Percentiles rank a stretch among this genome's conserved stretches.
These are phyloP conservation scores for Gastrolobium villosum DNA, from an alignment of 306 rosid species.

Conservation along the genomic window DNA sequence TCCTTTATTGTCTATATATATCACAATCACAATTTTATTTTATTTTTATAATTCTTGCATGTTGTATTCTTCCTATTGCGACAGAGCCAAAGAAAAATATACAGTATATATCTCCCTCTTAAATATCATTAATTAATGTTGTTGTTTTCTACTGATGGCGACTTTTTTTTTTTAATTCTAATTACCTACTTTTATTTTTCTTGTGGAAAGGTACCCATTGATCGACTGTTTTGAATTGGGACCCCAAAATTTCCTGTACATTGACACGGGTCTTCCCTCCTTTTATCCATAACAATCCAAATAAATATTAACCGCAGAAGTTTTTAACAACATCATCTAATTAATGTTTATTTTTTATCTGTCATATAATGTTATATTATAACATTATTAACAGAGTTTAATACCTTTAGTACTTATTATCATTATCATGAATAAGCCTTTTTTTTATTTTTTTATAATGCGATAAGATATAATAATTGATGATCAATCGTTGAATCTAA, in stretches of 20 bases:
- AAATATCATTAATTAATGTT: slow-evolving; percentile 34
- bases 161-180: background rate
- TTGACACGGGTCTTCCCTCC: slow-evolving; percentile 30
- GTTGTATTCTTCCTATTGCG: background rate
- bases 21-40: no score
- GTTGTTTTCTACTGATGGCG: slow-evolving; percentile 38
- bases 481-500: no score
- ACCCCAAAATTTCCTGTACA: slow-evolving; percentile 38
- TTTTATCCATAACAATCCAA: slow-evolving; percentile 28
- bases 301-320: background rate
- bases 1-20: background rate
- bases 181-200: background rate
- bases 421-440: background rate
- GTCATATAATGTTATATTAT: no score
- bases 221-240: background rate
- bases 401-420: background rate
- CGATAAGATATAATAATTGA: no score
- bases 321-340: no score
- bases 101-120: background rate
- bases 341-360: no score
- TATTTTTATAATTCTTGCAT: background rate
- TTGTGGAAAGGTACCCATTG: background rate
- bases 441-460: no score
- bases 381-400: background rate
- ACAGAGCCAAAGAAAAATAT: slow-evolving; percentile 25